Percentiles rank a stretch among this genome's conserved stretches.
phyloP scores from a whole-genome alignment of 768 basidiomycete species.

The Suillus variegatus region DNA sequence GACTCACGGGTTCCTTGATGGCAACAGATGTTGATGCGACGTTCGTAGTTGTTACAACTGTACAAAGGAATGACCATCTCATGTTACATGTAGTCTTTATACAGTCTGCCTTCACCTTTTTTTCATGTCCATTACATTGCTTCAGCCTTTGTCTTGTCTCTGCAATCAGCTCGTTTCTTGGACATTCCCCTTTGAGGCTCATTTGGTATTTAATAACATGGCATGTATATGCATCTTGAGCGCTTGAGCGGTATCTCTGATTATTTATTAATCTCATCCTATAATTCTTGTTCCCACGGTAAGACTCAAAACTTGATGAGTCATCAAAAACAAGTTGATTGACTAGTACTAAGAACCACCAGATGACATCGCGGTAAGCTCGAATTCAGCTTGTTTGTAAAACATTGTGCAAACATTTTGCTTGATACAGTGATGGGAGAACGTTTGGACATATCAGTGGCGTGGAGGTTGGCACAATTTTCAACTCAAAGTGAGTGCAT shows the following conservation, averaged over 20 bases:
- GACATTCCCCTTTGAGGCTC: background rate
- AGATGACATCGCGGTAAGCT: background rate
- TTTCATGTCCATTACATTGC: background rate
- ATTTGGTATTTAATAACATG: background rate
- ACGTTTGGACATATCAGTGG: slow-evolving; percentile 33
- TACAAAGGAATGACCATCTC: background rate
- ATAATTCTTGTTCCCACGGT: background rate
- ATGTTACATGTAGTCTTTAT: background rate
- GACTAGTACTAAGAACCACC: no score
- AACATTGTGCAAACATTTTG: background rate
- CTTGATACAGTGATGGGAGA: slow-evolving; percentile 12
- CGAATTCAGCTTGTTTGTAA: no score
- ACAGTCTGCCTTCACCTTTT: background rate
- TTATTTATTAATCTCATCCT: no score
- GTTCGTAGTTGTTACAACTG: background rate
- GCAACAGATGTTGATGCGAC: background rate
- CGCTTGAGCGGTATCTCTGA: no score
- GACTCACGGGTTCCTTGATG: background rate
- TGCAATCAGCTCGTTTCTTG: background rate
- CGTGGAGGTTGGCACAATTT: slow-evolving; percentile 22
- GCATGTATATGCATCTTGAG: no score
- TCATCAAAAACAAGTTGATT: background rate
- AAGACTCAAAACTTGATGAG: background rate
- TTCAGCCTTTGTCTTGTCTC: background rate
- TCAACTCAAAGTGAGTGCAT: slow-evolving; percentile 19